A percentile compares a stretch with the other conserved stretches of the same genome.
phyloP scores from a whole-genome alignment of 768 basidiomycete species.

The Termitomyces sp. region DNA sequence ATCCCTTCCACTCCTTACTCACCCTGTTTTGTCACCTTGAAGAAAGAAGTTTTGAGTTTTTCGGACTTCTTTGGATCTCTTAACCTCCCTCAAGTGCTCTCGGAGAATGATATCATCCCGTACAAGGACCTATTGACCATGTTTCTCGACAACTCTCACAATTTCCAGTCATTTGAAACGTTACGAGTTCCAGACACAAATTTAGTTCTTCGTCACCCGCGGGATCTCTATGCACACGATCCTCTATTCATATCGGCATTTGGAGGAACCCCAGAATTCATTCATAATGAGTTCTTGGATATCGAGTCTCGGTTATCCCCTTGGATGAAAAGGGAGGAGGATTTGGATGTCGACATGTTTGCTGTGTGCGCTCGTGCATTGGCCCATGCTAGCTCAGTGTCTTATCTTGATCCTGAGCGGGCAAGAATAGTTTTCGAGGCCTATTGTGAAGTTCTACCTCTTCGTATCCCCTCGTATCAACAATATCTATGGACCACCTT shows the following conservation, averaged over 20 bases:
- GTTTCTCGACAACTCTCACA: not conserved
- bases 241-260: constrained; percentile 31
- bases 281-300: constrained; percentile 21
- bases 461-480: constrained; percentile 15
- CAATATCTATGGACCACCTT: constrained; percentile 22
- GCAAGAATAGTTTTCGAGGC: constrained; percentile 26
- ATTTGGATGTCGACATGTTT: constrained; percentile 29
- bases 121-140: constrained; percentile 3
- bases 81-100: constrained; percentile 6
- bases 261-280: constrained; percentile 22
- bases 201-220: constrained; percentile 16
- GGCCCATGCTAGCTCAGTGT: constrained; percentile 10
- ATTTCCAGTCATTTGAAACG: not conserved
- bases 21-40: not conserved
- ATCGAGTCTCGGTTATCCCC: constrained; percentile 21
- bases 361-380: constrained; percentile 27
- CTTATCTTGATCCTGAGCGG: constrained; percentile 14
- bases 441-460: constrained; percentile 29
- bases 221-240: constrained; percentile 28
- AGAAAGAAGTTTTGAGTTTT: not conserved
- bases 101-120: not conserved
- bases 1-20: not conserved
- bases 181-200: constrained; percentile 29
- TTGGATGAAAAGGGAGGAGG: constrained; percentile 22
- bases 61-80: not conserved